These are phyloP conservation scores for Hanseniaspora jakobsenii DNA, from an alignment of 805 yeast species.

Conservation along the genomic window DNA sequence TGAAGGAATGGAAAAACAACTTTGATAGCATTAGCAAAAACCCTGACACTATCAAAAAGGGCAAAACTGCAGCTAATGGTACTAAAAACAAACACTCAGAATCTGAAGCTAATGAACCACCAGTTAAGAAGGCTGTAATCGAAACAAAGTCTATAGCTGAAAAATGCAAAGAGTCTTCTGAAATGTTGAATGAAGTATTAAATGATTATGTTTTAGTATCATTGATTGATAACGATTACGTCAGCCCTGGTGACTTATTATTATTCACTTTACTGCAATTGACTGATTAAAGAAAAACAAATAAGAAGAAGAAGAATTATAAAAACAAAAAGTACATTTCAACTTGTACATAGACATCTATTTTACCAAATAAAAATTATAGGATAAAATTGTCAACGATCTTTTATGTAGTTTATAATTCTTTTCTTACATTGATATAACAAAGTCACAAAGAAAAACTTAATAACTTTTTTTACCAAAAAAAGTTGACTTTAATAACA, in stretches of 20 bases:
- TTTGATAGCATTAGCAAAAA: conserved; percentile 27
- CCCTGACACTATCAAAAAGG: conserved; percentile 25
- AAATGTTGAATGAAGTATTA: conserved; percentile 34
- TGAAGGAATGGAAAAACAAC: conserved; percentile 64
- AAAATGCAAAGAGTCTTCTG: conserved; percentile 30
- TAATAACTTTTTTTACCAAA: background rate
- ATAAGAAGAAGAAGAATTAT: background rate
- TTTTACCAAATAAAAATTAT: background rate
- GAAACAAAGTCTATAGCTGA: conserved; percentile 15
- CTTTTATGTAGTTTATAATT: too few relatives aligned
- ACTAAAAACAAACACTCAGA: conserved; percentile 16
- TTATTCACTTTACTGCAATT: conserved; percentile 12
- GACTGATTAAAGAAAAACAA: conserved; percentile 1
- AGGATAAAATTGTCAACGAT: too few relatives aligned
- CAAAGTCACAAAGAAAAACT: too few relatives aligned
- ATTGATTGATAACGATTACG: conserved; percentile 78
- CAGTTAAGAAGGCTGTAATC: conserved; percentile 20
- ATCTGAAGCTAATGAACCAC: conserved; percentile 24
- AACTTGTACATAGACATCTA: conserved; percentile 13
- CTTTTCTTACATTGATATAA: too few relatives aligned
- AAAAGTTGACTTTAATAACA: background rate
- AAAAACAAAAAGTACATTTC: conserved; percentile 5
- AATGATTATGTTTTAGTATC: conserved; percentile 64
- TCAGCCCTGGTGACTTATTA: conserved; percentile 28
- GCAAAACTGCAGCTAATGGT: conserved; percentile 18